phyloP scores from a whole-genome alignment of 225 moss, liverwort and hornwort genomes.

The Thuidium tamariscinum region DNA sequence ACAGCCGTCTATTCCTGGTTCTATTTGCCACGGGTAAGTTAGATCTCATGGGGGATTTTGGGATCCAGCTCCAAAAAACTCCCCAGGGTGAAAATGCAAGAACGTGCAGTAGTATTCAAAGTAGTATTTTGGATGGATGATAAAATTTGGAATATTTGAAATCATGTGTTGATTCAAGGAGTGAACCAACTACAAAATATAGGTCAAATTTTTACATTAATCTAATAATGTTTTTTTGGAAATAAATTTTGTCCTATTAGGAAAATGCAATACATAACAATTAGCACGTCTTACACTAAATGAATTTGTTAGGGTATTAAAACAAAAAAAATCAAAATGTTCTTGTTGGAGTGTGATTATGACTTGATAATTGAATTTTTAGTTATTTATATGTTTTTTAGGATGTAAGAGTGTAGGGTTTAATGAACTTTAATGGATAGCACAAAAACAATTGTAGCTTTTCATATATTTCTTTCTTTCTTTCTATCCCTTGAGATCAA shows the following conservation, averaged over 20 bases:
- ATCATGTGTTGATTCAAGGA: background rate
- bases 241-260: background rate
- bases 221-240: accelerated
- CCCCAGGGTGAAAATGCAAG: background rate
- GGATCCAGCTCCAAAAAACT: background rate
- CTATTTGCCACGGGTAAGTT: background rate
- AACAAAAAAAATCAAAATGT: no score
- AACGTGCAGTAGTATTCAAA: no score
- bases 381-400: background rate
- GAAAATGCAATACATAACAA: background rate
- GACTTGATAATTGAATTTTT: background rate
- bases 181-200: accelerated
- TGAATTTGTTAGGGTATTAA: background rate
- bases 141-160: background rate
- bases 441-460: background rate
- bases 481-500: background rate
- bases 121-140: background rate
- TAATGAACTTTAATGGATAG: no score
- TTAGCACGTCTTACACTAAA: background rate
- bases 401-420: background rate
- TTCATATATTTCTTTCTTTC: background rate
- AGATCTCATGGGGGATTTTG: background rate
- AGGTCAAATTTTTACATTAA: background rate
- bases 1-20: background rate
- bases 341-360: background rate